A percentile compares a stretch with the other conserved stretches of the same genome.
Conservation (phyloP, 2,329 filamentous ascomycete species). For the Penicillium griseofulvum region DNA sequence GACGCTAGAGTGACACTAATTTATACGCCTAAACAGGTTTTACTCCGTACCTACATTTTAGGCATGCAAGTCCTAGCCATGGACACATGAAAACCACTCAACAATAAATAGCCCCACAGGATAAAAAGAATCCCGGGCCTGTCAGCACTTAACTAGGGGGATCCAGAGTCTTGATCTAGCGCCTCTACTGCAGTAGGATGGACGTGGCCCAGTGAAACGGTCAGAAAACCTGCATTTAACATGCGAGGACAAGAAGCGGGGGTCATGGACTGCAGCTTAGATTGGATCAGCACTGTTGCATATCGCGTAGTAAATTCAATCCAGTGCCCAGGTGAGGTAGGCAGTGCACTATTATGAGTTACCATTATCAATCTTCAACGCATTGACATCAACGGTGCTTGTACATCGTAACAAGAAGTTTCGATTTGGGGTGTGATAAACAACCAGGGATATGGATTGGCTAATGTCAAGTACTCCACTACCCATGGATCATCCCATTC, state of each 20-base stretch:
- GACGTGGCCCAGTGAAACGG: slow-evolving; percentile 8
- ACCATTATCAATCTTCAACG: slow-evolving; percentile 18
- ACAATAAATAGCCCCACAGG: slow-evolving; percentile 1
- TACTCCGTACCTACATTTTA: background rate
- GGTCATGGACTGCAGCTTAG: background rate
- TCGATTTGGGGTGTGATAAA: background rate
- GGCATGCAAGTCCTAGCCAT: background rate
- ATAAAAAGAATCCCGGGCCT: slow-evolving; percentile 5
- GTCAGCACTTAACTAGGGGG: slow-evolving; percentile 16
- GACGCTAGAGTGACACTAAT: background rate
- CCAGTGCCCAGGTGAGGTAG: background rate
- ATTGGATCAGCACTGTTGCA: slow-evolving; percentile 1
- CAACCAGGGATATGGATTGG: background rate
- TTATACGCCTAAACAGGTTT: background rate
- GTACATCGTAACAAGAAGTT: background rate
- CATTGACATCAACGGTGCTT: slow-evolving; percentile 5
- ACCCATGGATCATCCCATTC: background rate
- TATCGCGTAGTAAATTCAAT: background rate
- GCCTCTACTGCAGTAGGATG: slow-evolving; percentile 6
- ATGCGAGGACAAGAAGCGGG: slow-evolving; percentile 7
- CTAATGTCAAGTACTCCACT: slow-evolving; percentile 1
- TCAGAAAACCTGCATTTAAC: background rate
- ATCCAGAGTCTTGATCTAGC: slow-evolving; percentile 15
- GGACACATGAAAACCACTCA: background rate
- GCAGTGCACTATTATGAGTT: slow-evolving; percentile 2